Evolutionary conservation across 306 rosid species (phyloP).

Genomic region (Ochetophila trinervis): DNA sequence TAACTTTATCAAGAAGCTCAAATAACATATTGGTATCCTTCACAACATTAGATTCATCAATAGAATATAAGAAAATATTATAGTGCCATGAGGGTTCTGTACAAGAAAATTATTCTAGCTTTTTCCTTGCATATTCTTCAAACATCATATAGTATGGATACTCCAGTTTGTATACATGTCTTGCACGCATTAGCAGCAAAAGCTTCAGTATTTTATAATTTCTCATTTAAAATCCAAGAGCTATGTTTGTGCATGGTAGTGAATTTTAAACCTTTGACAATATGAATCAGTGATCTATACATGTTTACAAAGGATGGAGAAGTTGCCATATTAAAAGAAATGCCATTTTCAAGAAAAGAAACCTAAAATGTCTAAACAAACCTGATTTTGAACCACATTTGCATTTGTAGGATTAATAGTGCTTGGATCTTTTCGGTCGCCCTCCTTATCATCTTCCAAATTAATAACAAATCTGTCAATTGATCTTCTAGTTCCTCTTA

Average conservation of each 20-base stretch:
- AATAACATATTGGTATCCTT: not conserved
- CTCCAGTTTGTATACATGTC: not conserved
- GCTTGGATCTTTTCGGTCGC: too few relatives aligned
- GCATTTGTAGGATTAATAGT: too few relatives aligned
- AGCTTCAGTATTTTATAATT: too few relatives aligned
- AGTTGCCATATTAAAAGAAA: not conserved
- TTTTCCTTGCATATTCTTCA: not conserved
- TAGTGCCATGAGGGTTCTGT: not conserved
- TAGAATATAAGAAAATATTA: too few relatives aligned
- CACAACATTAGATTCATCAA: not conserved
- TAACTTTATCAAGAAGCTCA: too few relatives aligned
- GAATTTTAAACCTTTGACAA: not conserved
- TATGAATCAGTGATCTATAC: not conserved
- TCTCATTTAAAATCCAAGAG: not conserved
- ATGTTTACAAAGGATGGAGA: not conserved
- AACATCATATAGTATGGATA: not conserved
- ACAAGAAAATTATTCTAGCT: not conserved
- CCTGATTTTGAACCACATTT: not conserved
- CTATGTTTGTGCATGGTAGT: not conserved
- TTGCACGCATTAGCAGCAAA: not conserved
- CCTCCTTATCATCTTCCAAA: too few relatives aligned
- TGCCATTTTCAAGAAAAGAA: not conserved
- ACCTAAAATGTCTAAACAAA: not conserved
- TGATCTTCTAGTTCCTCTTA: too few relatives aligned
- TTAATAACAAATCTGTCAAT: too few relatives aligned